Conservation (phyloP, 768 basidiomycete genomes). For the Phallus indusiatus region DNA sequence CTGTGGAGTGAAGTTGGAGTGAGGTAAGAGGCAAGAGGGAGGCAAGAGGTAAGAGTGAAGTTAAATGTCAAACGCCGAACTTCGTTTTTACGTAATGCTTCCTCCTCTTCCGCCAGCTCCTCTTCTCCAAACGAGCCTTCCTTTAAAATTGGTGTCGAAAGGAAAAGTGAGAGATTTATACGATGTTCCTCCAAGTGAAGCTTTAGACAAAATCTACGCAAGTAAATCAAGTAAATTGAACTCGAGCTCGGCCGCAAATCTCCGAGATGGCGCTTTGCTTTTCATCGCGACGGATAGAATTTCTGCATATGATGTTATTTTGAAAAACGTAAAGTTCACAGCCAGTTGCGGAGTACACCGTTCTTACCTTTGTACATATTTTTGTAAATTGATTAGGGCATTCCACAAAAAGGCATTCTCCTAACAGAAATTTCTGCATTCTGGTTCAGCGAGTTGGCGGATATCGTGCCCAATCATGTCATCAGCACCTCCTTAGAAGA, state of each 20-base stretch:
- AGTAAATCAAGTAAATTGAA: background rate
- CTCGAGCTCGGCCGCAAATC: conserved; percentile 34
- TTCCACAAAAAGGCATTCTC: conserved; percentile 87
- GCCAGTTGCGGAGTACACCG: background rate
- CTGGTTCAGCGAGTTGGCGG: conserved; percentile 81
- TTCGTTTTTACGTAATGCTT: background rate
- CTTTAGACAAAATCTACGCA: background rate
- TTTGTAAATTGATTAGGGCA: conserved; percentile 48
- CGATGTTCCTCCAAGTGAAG: conserved; percentile 8
- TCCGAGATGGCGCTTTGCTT: conserved; percentile 53
- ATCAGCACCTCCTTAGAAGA: conserved; percentile 64
- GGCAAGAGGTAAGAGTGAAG: too few relatives aligned
- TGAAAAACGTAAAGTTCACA: conserved; percentile 67
- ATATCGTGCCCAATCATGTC: conserved; percentile 85
- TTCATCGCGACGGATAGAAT: conserved; percentile 96
- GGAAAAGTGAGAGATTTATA: conserved; percentile 99
- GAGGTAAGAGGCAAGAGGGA: too few relatives aligned
- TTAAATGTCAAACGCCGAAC: too few relatives aligned
- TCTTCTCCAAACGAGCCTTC: conserved; percentile 13
- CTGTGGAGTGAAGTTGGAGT: too few relatives aligned
- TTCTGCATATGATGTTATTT: conserved; percentile 92
- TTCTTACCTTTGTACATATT: background rate
- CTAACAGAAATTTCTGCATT: conserved; percentile 86
- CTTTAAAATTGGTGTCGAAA: conserved; percentile 62
- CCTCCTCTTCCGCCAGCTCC: background rate